These are phyloP conservation scores for Wickerhamiella qilinensis DNA, from an alignment of 805 yeast species.

Conservation along the genomic window DNA sequence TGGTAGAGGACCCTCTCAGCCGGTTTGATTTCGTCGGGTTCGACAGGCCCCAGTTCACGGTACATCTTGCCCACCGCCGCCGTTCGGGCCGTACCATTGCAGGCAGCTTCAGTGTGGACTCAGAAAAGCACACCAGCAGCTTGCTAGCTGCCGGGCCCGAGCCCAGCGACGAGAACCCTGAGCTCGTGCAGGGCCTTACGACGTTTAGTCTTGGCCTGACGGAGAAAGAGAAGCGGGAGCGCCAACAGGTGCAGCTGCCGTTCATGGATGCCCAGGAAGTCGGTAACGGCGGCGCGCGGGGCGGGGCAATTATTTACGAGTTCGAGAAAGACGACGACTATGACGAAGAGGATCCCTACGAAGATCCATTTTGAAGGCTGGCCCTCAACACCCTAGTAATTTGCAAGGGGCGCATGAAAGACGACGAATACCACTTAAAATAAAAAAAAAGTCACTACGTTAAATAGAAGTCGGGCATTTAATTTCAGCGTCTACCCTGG, in stretches of 20 bases:
- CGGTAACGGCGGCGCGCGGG: slow-evolving; percentile 39
- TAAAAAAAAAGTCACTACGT: no score
- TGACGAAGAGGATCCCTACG: slow-evolving; percentile 96
- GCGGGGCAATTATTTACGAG: slow-evolving; percentile 92
- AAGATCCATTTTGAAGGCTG: slow-evolving; percentile 59
- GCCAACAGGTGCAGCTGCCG: slow-evolving; percentile 82
- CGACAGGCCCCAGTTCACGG: slow-evolving; percentile 32
- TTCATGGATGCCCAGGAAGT: slow-evolving; percentile 68
- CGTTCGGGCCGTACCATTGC: slow-evolving; percentile 68
- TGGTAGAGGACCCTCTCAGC: slow-evolving; percentile 28
- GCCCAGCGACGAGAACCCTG: slow-evolving; percentile 25
- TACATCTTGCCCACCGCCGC: slow-evolving; percentile 50
- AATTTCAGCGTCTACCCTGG: no score
- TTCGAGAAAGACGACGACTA: slow-evolving; percentile 95
- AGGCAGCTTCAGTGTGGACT: slow-evolving; percentile 39
- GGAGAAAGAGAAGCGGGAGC: slow-evolving; percentile 56
- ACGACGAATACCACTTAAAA: no score
- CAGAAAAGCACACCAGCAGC: slow-evolving; percentile 29
- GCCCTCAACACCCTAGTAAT: background rate
- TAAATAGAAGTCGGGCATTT: no score
- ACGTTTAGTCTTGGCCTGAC: slow-evolving; percentile 76
- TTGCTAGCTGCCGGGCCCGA: slow-evolving; percentile 17
- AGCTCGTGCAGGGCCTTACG: slow-evolving; percentile 53
- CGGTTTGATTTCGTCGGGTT: slow-evolving; percentile 20
- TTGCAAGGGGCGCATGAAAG: no score